Base-by-base conservation (phyloP, 2,329 filamentous ascomycete species). In the Phialophora verrucosa region DNA sequence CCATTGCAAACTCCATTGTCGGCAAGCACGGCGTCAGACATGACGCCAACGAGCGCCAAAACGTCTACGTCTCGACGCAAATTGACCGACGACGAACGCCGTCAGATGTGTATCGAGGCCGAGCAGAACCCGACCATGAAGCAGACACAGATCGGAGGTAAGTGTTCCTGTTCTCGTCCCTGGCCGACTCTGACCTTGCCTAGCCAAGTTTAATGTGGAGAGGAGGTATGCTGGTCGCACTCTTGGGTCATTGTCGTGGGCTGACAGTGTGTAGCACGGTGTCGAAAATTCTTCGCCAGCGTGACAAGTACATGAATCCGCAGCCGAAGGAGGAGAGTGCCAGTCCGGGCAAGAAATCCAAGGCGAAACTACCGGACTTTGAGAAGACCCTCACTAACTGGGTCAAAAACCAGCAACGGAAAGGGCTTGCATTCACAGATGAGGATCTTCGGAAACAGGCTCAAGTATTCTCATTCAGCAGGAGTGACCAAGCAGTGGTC, bases 241-340 rank as follows among this genome's bases (percentile, higher is more conserved):
- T 55, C 31, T 31, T 20, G 25, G 54, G 57, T 29, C 38, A 56
- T 25, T 49, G 56, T 60, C 29, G 66, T 23, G 6, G 29, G 29
- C 68, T 70, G 42, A 70, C 53, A 23, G 25, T 56, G 59, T 74
- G 64, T 78, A 99, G 95, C 81, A 99, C 95, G 57, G 95, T 99
- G n/a, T 99, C 95, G 62, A 99, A 99, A 77, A 95, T 98, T 63
- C 80, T 99, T 70, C 89, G 94, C 62, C 90, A 97, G 75, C 96
- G 94, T 81, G 95, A 99, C 70, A 95, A 96, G 77, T 98, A 96
- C 78, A 85, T 98, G 17, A 91, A 90, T 74, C 88, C 88, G 62
- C 70, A 69, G 58, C 63, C 66, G 11, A 70, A 70, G 63, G 93
- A 92, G 77, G 90, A 89, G 72, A 92, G 84, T 76, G 87, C 85